These are phyloP conservation scores for Cordyceps cicadae DNA, from an alignment of 2,329 filamentous ascomycete genomes.

Conservation along the genomic window DNA sequence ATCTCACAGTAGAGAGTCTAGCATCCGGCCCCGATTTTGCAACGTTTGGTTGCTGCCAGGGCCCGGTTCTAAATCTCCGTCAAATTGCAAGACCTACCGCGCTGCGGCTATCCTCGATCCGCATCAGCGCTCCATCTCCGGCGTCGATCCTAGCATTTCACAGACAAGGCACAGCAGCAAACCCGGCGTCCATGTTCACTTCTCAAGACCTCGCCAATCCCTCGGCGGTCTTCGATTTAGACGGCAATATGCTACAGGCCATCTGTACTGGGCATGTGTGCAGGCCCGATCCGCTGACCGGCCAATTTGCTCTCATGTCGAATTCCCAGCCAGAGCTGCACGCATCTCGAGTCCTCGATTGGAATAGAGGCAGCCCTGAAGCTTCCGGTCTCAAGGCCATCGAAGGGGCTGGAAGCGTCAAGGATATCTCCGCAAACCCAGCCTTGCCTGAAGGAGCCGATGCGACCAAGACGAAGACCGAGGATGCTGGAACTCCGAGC, in stretches of 20 bases:
- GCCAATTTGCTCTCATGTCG: neutral
- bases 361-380: neutral
- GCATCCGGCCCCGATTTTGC: neutral
- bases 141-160: conserved; percentile 65
- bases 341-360: neutral
- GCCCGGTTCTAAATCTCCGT: conserved; percentile 37
- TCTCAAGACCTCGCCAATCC: neutral
- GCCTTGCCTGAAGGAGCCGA: neutral
- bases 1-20: conserved; percentile 22
- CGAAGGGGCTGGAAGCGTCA: neutral
- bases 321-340: neutral
- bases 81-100: conserved; percentile 32
- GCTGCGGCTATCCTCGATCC: conserved; percentile 41
- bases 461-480: neutral
- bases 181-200: conserved; percentile 35
- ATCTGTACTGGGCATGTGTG: conserved; percentile 34
- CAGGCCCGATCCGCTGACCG: conserved; percentile 22
- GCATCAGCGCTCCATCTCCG: conserved; percentile 60
- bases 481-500: neutral
- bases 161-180: conserved; percentile 56
- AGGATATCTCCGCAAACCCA: neutral
- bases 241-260: conserved; percentile 78
- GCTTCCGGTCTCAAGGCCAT: neutral
- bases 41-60: conserved; percentile 11
- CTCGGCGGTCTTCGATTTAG: conserved; percentile 64